Evolutionary conservation across 345 rosid genomes (phyloP), one percentile per base, ranked within the genome.

Genomic region (Arabidopsis suecica): DNA sequence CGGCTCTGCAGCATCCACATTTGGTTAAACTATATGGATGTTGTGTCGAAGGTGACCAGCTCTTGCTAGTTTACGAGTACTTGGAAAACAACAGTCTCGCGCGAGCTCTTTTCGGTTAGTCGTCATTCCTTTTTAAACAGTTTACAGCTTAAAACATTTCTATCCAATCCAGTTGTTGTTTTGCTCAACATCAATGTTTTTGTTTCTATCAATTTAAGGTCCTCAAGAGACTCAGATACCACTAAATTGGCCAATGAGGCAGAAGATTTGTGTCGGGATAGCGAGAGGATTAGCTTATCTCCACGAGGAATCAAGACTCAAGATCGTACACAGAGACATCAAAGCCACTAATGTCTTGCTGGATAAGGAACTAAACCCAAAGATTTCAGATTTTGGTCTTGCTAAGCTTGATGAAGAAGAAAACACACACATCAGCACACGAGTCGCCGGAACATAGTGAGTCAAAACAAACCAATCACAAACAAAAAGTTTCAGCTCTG

Each of bases 1-100:
- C 92, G 1, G 86, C 87, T 75, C 76, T 88, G 23, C 83, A 84
- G 50, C 89, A 88, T 70, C 85, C 86, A 2, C 86, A 86, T 80
- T 84, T 88, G 50, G 87, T 86, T 47, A 84, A 83, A 70, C 63
- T 88, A 48, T 81, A 83, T 64, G 88, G 88, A 68, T 88, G 83
- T 54, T 86, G 87, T 7, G 78, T 86, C 11, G 88, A 86, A 82
- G 84, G 82, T 20, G 80, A 88, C 48, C 88, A 88, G 57, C 71
- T 88, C 47, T 68, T 88, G 81, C 50, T 88, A 49, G 73, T 86
- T 3, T 88, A 88, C 4, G 88, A 88, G 80, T 88, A 83, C 83
- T 53, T 88, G 77, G 83, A 83, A 58, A 88, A 86, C 73, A 86
- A 88, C 75, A 83, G 84, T 59, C 85, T 86, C 40, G 84, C 88